phyloP scores from a whole-genome alignment of 2,329 filamentous ascomycete species.

The Xylaria sp. region DNA sequence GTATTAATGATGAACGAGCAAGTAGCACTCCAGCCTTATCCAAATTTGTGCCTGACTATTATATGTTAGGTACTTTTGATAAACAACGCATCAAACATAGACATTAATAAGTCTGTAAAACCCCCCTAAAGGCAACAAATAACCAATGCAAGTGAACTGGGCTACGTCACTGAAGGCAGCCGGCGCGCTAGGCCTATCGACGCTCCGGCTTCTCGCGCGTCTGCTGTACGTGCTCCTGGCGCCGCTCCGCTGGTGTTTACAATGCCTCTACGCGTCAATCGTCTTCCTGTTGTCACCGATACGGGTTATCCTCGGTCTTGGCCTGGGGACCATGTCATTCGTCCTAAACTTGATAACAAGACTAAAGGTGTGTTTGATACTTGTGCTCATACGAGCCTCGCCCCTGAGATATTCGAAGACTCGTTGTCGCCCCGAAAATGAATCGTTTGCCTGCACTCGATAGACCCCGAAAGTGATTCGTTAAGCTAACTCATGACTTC shows the following conservation, averaged over 20 bases:
- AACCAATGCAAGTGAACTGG: slow-evolving; percentile 29
- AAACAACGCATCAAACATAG: slow-evolving; percentile 3
- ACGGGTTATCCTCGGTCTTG: slow-evolving; percentile 38
- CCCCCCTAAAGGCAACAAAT: background rate
- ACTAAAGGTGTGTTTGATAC: slow-evolving; percentile 45
- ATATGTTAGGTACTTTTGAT: background rate
- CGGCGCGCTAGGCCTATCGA: slow-evolving; percentile 39
- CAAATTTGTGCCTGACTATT: background rate
- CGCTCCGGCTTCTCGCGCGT: slow-evolving; percentile 35
- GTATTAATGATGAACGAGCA: background rate
- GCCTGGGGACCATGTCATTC: slow-evolving; percentile 33
- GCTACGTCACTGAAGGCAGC: slow-evolving; percentile 38
- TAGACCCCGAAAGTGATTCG: background rate
- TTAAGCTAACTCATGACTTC: slow-evolving; percentile 10
- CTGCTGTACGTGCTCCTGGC: slow-evolving; percentile 44
- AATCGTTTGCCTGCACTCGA: background rate
- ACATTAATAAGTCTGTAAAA: slow-evolving; percentile 7
- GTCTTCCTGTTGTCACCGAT: slow-evolving; percentile 48
- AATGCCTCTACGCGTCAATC: slow-evolving; percentile 41
- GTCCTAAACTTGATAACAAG: slow-evolving; percentile 40
- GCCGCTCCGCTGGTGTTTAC: slow-evolving; percentile 47
- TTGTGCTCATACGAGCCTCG: background rate
- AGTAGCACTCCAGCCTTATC: slow-evolving; percentile 1
- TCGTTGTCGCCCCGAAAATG: background rate
- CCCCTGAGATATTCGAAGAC: background rate